Percentiles rank a stretch among this genome's conserved stretches.
These are phyloP conservation scores for Beauveria bassiana DNA, from an alignment of 2,329 filamentous ascomycete species.

Conservation along the genomic window DNA sequence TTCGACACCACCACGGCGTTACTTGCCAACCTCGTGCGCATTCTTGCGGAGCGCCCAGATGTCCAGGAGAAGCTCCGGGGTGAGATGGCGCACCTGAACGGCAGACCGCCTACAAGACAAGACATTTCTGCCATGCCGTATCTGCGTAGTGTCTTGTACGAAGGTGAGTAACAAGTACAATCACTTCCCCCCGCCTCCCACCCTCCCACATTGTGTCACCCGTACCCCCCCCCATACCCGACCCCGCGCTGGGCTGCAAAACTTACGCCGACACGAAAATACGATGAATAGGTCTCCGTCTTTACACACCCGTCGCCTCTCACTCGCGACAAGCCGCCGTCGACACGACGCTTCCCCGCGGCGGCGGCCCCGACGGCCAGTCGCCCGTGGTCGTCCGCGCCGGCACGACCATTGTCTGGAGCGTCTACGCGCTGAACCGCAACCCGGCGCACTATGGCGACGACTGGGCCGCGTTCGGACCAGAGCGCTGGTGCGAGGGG, in stretches of 20 bases:
- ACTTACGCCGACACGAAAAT: not conserved
- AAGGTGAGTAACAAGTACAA: not conserved
- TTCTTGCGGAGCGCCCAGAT: not conserved
- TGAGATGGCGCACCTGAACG: not conserved
- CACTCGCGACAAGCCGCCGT: slow-evolving; percentile 31
- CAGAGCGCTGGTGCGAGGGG: slow-evolving; percentile 3
- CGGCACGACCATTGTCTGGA: slow-evolving; percentile 31
- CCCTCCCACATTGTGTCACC: not conserved
- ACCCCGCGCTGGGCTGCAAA: not conserved
- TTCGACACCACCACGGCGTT: slow-evolving; percentile 8
- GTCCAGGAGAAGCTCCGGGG: not conserved
- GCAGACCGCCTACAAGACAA: not conserved
- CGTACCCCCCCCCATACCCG: not conserved
- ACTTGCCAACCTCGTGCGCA: slow-evolving; percentile 4
- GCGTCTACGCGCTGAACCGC: slow-evolving; percentile 9
- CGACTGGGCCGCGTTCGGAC: slow-evolving; percentile 7
- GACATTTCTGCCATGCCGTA: slow-evolving; percentile 3
- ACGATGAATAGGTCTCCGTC: not conserved
- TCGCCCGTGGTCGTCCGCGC: slow-evolving; percentile 41
- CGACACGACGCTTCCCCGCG: slow-evolving; percentile 43
- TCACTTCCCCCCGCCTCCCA: not conserved
- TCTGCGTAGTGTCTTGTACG: slow-evolving; percentile 2
- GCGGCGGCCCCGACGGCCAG: slow-evolving; percentile 41
- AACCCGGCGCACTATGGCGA: slow-evolving; percentile 4
- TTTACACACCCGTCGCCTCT: slow-evolving; percentile 8